Conservation (phyloP, 768 basidiomycete species). For the Tricholoma bakamatsutake region DNA sequence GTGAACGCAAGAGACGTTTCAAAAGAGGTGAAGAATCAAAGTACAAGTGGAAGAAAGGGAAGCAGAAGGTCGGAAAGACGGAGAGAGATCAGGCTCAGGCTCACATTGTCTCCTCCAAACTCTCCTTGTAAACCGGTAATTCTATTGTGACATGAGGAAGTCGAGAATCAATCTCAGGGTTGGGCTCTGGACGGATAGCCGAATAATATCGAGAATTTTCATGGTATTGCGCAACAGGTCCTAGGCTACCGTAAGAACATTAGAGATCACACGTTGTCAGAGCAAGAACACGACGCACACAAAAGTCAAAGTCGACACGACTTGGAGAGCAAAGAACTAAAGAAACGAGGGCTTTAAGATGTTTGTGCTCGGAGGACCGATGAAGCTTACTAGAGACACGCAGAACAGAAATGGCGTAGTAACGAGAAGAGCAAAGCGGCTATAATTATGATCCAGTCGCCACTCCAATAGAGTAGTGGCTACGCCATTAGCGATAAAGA, state of each 20-base stretch:
- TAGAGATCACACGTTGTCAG: constrained; percentile 1
- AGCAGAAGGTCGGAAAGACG: background rate
- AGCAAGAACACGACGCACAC: constrained; percentile 35
- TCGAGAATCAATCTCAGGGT: constrained; percentile 54
- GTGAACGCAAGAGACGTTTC: constrained; percentile 3
- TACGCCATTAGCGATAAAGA: constrained; percentile 62
- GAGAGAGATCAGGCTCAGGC: constrained; percentile 18
- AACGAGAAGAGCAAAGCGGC: constrained; percentile 58
- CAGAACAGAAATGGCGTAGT: constrained; percentile 72
- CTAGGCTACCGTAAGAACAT: constrained; percentile 40
- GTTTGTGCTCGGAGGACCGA: background rate
- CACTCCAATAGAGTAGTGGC: constrained; percentile 59
- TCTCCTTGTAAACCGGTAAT: constrained; percentile 88
- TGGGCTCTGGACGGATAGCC: constrained; percentile 54
- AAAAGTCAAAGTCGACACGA: constrained; percentile 58
- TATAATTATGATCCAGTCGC: constrained; percentile 55
- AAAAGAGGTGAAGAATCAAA: background rate
- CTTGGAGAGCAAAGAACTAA: constrained; percentile 72
- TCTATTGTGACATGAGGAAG: constrained; percentile 77
- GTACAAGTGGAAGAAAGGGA: background rate
- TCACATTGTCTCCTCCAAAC: constrained; percentile 75
- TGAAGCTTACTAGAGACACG: constrained; percentile 55
- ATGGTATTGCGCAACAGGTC: constrained; percentile 81
- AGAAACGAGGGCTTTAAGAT: background rate
- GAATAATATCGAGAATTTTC: constrained; percentile 85